Evolutionary conservation across 768 basidiomycete genomes (phyloP).

Genomic region (Coprinopsis strossmayeri): DNA sequence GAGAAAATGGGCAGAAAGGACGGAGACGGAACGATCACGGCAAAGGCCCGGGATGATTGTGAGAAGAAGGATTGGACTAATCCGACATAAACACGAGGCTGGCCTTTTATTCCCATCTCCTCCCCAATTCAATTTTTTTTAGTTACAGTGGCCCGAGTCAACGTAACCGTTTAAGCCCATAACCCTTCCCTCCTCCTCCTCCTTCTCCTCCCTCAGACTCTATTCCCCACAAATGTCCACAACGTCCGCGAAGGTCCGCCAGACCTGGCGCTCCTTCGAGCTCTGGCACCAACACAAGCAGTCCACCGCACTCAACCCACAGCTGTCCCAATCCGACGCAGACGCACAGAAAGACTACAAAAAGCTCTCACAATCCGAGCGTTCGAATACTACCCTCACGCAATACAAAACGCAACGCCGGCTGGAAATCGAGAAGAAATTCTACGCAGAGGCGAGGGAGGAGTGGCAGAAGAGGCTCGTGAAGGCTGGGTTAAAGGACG

Average conservation of each 20-base stretch:
- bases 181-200: not conserved
- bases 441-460: conserved; percentile 26
- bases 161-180: not conserved
- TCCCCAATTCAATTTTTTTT: not conserved
- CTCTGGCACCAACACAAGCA: not conserved
- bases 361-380: not conserved
- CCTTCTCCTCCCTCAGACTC: not conserved
- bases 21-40: not conserved
- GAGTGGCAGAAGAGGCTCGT: conserved; percentile 36
- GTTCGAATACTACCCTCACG: not conserved
- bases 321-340: not conserved
- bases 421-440: conserved; percentile 20
- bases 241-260: not conserved
- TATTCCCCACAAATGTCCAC: not conserved
- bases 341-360: not conserved
- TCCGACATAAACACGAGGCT: not conserved
- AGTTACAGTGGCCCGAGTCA: no score
- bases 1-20: no score
- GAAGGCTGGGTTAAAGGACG: conserved; percentile 27
- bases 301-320: not conserved
- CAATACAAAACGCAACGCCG: not conserved
- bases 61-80: not conserved
- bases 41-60: conserved; percentile 2
- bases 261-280: conserved; percentile 2
- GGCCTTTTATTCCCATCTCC: not conserved